These are phyloP conservation scores for Laetiporus sulphureus DNA, from an alignment of 1,284 basidiomycete species.

Conservation along the genomic window DNA sequence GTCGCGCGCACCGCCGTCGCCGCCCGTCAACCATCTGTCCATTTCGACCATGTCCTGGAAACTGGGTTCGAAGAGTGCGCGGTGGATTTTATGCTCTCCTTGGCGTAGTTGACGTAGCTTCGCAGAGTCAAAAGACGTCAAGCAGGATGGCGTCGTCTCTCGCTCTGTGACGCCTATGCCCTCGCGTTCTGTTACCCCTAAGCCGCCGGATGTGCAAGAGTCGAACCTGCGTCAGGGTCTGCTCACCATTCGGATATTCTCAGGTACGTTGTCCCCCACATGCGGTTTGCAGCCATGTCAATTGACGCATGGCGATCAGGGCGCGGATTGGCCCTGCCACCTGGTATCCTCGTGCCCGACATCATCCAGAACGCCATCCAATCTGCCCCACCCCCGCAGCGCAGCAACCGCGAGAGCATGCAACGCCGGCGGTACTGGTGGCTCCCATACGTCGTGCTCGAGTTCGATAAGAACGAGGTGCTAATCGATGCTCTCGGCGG, in stretches of 20 bases:
- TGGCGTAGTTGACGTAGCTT: neutral
- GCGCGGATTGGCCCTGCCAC: conserved; percentile 72
- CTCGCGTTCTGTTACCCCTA: conserved; percentile 66
- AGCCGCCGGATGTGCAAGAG: conserved; percentile 42
- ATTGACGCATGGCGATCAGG: conserved; percentile 27
- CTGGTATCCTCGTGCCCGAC: conserved; percentile 72
- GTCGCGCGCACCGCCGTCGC: conserved; percentile 6
- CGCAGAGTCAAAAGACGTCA: conserved; percentile 58
- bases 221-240: conserved; percentile 67
- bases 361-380: conserved; percentile 82
- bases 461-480: conserved; percentile 99
- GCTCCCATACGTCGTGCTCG: conserved; percentile 95
- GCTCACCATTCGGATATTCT: conserved; percentile 84
- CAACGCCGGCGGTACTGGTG: conserved; percentile 92
- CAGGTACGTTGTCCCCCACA: conserved; percentile 41
- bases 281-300: conserved; percentile 1
- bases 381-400: conserved; percentile 42
- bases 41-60: conserved; percentile 22
- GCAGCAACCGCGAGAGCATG: conserved; percentile 77
- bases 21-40: conserved; percentile 9
- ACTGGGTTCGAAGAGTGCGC: conserved; percentile 22
- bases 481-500: conserved; percentile 94
- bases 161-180: conserved; percentile 71
- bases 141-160: conserved; percentile 59
- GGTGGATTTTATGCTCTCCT: neutral